Percentiles rank a stretch among this genome's conserved stretches.
These are phyloP conservation scores for Nidularia pulvinata DNA, from an alignment of 768 basidiomycete genomes.

Conservation along the genomic window DNA sequence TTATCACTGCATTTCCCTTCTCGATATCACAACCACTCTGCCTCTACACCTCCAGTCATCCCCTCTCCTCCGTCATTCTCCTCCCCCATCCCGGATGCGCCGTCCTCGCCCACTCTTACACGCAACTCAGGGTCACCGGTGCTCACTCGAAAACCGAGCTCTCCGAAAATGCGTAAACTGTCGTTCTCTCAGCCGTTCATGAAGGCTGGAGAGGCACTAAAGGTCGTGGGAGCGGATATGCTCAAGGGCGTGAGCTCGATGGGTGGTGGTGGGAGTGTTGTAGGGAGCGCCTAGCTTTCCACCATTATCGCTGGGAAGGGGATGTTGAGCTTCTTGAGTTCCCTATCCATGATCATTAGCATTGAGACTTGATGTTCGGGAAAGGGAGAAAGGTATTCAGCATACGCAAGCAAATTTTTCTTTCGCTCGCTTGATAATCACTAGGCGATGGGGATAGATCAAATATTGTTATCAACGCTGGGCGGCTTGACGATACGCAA, in stretches of 20 bases:
- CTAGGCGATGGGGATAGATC: too few relatives aligned
- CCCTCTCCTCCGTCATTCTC: constrained; percentile 1
- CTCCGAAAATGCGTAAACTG: constrained; percentile 12
- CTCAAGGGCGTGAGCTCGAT: constrained; percentile 43
- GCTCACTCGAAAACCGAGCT: background rate
- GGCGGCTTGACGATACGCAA: too few relatives aligned
- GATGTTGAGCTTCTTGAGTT: too few relatives aligned
- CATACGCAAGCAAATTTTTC: too few relatives aligned
- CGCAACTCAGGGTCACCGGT: background rate
- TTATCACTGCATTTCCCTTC: background rate
- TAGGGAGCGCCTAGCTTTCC: too few relatives aligned
- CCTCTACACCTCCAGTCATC: background rate
- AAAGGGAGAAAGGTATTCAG: too few relatives aligned
- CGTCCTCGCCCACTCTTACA: constrained; percentile 14
- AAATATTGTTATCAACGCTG: too few relatives aligned
- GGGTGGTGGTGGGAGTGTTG: background rate
- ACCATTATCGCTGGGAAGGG: too few relatives aligned
- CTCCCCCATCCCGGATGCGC: background rate
- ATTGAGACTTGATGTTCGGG: too few relatives aligned
- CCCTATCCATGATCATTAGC: too few relatives aligned
- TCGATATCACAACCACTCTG: background rate
- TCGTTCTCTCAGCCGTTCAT: constrained; percentile 28
- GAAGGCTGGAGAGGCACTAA: constrained; percentile 10
- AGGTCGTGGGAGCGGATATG: constrained; percentile 23
- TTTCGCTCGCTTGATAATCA: too few relatives aligned